Base-by-base conservation (phyloP, 257 asterid species). In the Coffea canephora region DNA sequence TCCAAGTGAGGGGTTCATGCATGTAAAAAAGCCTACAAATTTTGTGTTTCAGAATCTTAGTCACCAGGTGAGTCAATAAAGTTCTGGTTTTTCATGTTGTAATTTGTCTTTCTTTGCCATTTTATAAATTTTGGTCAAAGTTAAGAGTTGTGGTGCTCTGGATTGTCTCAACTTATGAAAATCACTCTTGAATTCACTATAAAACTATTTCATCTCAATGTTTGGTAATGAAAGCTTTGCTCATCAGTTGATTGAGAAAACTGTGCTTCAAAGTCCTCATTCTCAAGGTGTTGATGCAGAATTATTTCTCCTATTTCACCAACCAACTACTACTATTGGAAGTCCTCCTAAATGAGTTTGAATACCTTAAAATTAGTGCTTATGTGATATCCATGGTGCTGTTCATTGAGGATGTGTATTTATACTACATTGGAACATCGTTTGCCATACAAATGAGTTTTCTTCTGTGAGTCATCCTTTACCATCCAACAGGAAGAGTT, bases 41-140 rank as follows among this genome's bases (percentile, higher is more conserved):
- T 95, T 92, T 81, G 99, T 95, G 73, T 93, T 93, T 84, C 98
- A 95, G 91, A 95, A 95, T 76, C 98, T 98, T 36, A 97, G 92
- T 79, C 98, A 95, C 79, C 99, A 93, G 98, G 98, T 39, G 41
- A 39, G 41, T 93, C 83, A 31, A 59, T 45, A 8, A 27, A 39
- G 15, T 31, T 79, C 13, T 72, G 45, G 57, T 79, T 69, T 64
- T 64, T 23, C 9, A 48, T 41, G 12, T 45, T 57, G 27, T 64
- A 64, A 48, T 54, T 55, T 67, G 27, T 36, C 34, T 5, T 41
- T 48, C 27, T 14, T 59, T 55, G 15, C 6, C 3, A 3, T 39
- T 39, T 39, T 39, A 39, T 1, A 39, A 39, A 3, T 39, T 39
- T 39, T 39, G 3, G 8, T 7, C 16, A 46, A 12, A 50, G 55